Percentiles rank a stretch among this genome's conserved stretches.
Conservation (phyloP, 1,139 yeast species). For the Wickerhamomyces sp. region DNA sequence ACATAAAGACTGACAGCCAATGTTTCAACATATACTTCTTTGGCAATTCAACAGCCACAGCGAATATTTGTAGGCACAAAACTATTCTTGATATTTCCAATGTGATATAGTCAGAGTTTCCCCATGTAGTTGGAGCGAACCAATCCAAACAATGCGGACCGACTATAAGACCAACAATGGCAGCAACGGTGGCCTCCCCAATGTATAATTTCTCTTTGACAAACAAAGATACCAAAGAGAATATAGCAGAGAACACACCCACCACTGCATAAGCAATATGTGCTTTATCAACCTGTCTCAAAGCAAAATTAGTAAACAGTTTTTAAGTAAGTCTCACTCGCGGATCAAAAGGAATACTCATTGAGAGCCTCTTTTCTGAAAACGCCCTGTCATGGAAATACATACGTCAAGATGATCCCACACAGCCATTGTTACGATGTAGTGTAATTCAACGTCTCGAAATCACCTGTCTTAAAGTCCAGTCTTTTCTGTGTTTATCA, state of each 20-base stretch:
- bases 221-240: constrained; percentile 85
- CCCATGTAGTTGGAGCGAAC: constrained; percentile 90
- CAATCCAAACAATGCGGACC: constrained; percentile 92
- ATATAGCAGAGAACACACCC: constrained; percentile 83
- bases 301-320: neutral
- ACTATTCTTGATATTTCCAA: constrained; percentile 86
- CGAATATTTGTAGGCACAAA: constrained; percentile 88
- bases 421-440: constrained; percentile 23
- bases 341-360: constrained; percentile 13
- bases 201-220: constrained; percentile 86
- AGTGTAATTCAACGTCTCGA: too few relatives aligned
- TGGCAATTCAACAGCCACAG: constrained; percentile 96
- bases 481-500: too few relatives aligned
- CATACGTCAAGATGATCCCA: constrained; percentile 29
- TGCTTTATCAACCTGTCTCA: constrained; percentile 42
- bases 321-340: neutral
- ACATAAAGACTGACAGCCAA: constrained; percentile 75
- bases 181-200: constrained; percentile 95
- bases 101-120: constrained; percentile 81
- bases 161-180: constrained; percentile 82
- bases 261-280: constrained; percentile 92
- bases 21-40: constrained; percentile 88
- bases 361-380: too few relatives aligned
- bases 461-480: too few relatives aligned
- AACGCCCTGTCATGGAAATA: neutral